These are phyloP conservation scores for Heimioporus retisporus DNA, from an alignment of 1,284 basidiomycete genomes.

Conservation along the genomic window DNA sequence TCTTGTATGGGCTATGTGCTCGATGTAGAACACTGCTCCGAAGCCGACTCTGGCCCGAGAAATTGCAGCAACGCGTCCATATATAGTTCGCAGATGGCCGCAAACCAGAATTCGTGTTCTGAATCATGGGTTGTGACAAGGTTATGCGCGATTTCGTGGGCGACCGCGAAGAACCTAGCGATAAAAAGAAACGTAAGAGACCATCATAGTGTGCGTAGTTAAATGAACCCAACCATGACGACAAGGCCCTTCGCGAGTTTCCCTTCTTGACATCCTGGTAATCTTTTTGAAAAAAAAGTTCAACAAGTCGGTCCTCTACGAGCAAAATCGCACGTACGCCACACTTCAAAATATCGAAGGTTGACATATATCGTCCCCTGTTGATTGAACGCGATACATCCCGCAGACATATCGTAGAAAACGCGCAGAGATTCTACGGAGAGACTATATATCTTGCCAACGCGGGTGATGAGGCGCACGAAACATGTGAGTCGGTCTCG, in stretches of 20 bases:
- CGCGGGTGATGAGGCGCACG: not conserved
- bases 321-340: slow-evolving; percentile 1
- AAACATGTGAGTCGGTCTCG: not conserved
- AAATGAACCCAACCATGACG: slow-evolving; percentile 70
- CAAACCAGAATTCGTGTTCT: slow-evolving; percentile 95
- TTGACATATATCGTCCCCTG: not conserved
- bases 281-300: not conserved
- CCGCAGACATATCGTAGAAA: not conserved
- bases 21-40: no score
- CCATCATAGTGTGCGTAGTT: not conserved
- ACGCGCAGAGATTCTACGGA: not conserved
- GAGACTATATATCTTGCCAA: not conserved
- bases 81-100: slow-evolving; percentile 83
- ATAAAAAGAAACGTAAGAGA: not conserved
- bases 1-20: no score
- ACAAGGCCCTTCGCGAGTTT: slow-evolving; percentile 70
- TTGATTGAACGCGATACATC: slow-evolving; percentile 7
- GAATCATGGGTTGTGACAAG: slow-evolving; percentile 80
- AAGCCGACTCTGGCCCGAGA: not conserved
- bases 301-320: no score
- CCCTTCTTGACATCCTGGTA: slow-evolving; percentile 64
- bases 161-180: slow-evolving; percentile 86
- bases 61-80: slow-evolving; percentile 31
- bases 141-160: slow-evolving; percentile 93
- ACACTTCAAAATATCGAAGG: slow-evolving; percentile 7